phyloP scores from a whole-genome alignment of 2,329 filamentous ascomycete species.

The Chalaropsis thielavioides region DNA sequence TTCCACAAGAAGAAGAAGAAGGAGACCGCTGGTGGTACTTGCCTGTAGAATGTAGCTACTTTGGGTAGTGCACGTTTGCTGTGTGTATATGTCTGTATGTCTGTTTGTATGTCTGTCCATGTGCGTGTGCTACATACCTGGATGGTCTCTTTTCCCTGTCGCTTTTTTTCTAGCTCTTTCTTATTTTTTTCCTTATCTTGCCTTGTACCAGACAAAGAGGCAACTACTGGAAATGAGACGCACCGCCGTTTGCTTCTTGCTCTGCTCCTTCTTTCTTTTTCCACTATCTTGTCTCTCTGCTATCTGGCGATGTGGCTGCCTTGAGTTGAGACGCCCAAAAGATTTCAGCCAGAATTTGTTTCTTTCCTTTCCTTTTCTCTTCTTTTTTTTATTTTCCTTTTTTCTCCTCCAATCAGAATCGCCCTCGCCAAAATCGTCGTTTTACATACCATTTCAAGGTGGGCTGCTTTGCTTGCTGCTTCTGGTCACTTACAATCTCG shows the following conservation, averaged over 20 bases:
- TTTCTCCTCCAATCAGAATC: neutral
- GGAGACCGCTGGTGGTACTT: neutral
- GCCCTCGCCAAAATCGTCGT: neutral
- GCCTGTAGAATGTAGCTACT: neutral
- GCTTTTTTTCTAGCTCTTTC: neutral
- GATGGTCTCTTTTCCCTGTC: neutral
- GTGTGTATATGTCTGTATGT: neutral
- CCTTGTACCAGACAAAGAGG: neutral
- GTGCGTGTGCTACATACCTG: neutral
- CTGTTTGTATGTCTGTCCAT: neutral
- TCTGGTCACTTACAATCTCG: slow-evolving; percentile 2
- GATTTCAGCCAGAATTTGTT: neutral
- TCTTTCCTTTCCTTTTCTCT: neutral
- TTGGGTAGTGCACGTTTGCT: neutral
- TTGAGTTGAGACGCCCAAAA: too few relatives aligned
- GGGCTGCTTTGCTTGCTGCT: too few relatives aligned
- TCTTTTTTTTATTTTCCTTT: neutral
- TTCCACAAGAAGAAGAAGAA: too few relatives aligned
- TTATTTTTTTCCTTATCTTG: neutral
- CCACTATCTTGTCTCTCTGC: slow-evolving; percentile 1
- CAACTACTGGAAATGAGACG: neutral
- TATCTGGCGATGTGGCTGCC: too few relatives aligned
- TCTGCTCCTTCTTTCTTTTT: neutral
- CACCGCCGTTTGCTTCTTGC: neutral
- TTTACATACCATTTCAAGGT: neutral